Percentiles rank a stretch among this genome's conserved stretches.
Conservation (phyloP, 2,329 filamentous ascomycete genomes). For the Fusarium algeriense region DNA sequence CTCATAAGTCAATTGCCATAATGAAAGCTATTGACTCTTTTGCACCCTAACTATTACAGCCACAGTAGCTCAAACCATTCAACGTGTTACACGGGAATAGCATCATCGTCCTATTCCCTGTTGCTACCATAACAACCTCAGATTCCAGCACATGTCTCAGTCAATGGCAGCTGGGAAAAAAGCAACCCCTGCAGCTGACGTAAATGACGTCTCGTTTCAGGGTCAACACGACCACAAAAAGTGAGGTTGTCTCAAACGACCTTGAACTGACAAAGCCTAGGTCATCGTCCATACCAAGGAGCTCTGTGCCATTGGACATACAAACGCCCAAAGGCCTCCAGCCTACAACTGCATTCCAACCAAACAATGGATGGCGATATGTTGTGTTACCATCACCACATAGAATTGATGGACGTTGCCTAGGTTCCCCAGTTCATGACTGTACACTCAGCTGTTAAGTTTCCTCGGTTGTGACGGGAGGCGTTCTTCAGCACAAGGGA, state of each 20-base stretch:
- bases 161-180: constrained; percentile 3
- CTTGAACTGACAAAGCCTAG: constrained; percentile 1
- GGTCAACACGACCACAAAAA: constrained; percentile 19
- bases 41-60: not conserved
- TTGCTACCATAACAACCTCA: constrained; percentile 31
- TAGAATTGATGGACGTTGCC: constrained; percentile 23
- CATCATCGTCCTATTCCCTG: constrained; percentile 15
- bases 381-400: constrained; percentile 5
- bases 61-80: not conserved
- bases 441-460: constrained; percentile 10
- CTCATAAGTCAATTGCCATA: not conserved
- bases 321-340: constrained; percentile 17
- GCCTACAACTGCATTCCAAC: constrained; percentile 27
- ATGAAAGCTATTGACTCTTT: not conserved
- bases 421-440: constrained; percentile 27
- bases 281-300: constrained; percentile 23
- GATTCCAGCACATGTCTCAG: constrained; percentile 33
- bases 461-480: constrained; percentile 1
- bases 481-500: constrained; percentile 24
- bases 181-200: constrained; percentile 19
- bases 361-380: constrained; percentile 6
- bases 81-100: constrained; percentile 4
- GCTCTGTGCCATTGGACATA: constrained; percentile 14
- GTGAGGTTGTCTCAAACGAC: constrained; percentile 30
- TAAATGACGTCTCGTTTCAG: constrained; percentile 42